These are phyloP conservation scores for Zygosaccharomyces rouxii DNA, from an alignment of 805 yeast species.

Conservation along the genomic window DNA sequence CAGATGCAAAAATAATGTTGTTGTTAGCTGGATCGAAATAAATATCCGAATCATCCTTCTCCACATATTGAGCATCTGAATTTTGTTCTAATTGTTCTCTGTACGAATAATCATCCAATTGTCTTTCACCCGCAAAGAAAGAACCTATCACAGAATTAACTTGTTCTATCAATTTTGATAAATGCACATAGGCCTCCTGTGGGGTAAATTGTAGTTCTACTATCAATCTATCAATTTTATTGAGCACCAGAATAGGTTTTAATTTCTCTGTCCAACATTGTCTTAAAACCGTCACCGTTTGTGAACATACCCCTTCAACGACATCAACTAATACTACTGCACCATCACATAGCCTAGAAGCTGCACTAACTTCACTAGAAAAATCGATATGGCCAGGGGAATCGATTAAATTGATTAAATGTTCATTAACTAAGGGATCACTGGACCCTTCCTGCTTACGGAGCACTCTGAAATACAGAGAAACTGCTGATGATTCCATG, in stretches of 20 bases:
- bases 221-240: constrained; percentile 84
- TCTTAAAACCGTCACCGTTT: constrained; percentile 88
- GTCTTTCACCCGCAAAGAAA: constrained; percentile 86
- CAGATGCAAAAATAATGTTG: constrained; percentile 86
- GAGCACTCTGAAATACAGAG: constrained; percentile 77
- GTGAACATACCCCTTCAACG: constrained; percentile 98
- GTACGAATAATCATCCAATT: constrained; percentile 79
- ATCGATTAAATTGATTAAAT: constrained; percentile 85
- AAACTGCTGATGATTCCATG: constrained; percentile 95
- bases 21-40: constrained; percentile 85
- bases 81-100: constrained; percentile 56
- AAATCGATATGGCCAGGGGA: constrained; percentile 99
- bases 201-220: constrained; percentile 80
- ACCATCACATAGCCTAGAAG: constrained; percentile 94
- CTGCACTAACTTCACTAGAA: constrained; percentile 92
- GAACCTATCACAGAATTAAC: constrained; percentile 94
- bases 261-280: constrained; percentile 94
- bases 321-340: constrained; percentile 94
- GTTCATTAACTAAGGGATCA: constrained; percentile 60
- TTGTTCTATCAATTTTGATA: constrained; percentile 77
- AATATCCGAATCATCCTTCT: constrained; percentile 71
- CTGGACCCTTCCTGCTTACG: constrained; percentile 40
- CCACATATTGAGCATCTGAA: constrained; percentile 52
- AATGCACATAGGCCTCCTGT: constrained; percentile 76
- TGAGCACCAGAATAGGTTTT: constrained; percentile 81